These are phyloP conservation scores for Hypholoma sublateritium DNA, from an alignment of 768 basidiomycete genomes.

Conservation along the genomic window DNA sequence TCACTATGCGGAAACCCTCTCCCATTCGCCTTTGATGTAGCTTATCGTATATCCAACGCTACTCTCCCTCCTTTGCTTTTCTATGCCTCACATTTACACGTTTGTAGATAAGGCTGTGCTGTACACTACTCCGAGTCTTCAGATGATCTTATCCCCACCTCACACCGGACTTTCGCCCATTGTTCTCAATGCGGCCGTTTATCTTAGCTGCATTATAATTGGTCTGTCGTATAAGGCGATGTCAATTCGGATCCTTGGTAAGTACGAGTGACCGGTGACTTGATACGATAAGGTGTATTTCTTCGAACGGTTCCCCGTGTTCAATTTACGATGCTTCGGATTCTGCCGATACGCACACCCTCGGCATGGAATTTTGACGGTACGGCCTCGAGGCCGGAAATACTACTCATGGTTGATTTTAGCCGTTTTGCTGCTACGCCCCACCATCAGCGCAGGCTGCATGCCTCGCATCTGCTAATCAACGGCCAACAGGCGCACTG, in stretches of 20 bases:
- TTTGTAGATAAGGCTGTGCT: no score
- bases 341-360: neutral
- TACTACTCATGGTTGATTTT: slow-evolving; percentile 8
- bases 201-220: no score
- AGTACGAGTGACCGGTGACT: neutral
- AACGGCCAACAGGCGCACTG: slow-evolving; percentile 7
- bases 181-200: no score
- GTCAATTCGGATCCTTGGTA: no score
- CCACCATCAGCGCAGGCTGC: slow-evolving; percentile 3
- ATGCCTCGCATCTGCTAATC: slow-evolving; percentile 7
- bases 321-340: neutral
- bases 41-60: no score
- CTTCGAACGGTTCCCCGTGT: neutral
- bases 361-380: slow-evolving; percentile 4
- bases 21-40: neutral
- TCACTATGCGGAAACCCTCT: neutral
- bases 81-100: no score
- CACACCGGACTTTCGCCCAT: no score
- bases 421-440: neutral
- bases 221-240: no score
- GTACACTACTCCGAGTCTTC: no score
- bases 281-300: neutral
- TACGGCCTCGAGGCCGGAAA: slow-evolving; percentile 19
- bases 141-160: no score
- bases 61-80: no score